These are phyloP conservation scores for Coemansia sp. DNA, from an alignment of 192 early-diverging fungal genomes.

Conservation along the genomic window DNA sequence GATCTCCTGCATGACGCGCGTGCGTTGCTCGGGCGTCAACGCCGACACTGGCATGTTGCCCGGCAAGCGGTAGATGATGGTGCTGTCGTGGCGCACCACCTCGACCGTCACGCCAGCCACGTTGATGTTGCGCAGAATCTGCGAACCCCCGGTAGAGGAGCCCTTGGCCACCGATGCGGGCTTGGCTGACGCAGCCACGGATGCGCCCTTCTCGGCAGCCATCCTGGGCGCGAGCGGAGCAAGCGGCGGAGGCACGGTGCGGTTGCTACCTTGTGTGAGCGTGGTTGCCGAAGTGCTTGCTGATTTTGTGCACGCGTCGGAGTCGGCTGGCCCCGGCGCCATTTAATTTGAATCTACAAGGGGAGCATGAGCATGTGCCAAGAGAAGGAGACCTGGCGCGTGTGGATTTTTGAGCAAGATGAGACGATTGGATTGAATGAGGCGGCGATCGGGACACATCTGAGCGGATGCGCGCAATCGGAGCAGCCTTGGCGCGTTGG, in stretches of 20 bases:
- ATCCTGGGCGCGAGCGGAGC: neutral
- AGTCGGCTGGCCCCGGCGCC: slow-evolving; percentile 5
- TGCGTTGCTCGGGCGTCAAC: slow-evolving; percentile 43
- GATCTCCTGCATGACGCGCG: slow-evolving; percentile 46
- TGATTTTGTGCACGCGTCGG: neutral
- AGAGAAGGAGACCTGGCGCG: neutral
- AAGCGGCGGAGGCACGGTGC: too few relatives aligned
- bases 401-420: too few relatives aligned
- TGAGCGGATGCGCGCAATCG: too few relatives aligned
- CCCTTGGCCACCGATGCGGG: too few relatives aligned
- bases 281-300: neutral
- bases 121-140: slow-evolving; percentile 31
- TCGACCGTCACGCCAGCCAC: slow-evolving; percentile 45
- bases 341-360: slow-evolving; percentile 10
- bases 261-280: too few relatives aligned
- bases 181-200: too few relatives aligned
- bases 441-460: neutral
- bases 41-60: slow-evolving; percentile 50
- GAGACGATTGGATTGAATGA: neutral
- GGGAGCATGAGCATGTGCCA: too few relatives aligned
- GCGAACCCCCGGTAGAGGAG: too few relatives aligned
- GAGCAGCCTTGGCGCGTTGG: too few relatives aligned
- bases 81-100: slow-evolving; percentile 42
- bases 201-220: neutral
- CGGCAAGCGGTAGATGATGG: slow-evolving; percentile 43